phyloP scores from a whole-genome alignment of 2,329 filamentous ascomycete species.

The Monosporascus cannonballus region DNA sequence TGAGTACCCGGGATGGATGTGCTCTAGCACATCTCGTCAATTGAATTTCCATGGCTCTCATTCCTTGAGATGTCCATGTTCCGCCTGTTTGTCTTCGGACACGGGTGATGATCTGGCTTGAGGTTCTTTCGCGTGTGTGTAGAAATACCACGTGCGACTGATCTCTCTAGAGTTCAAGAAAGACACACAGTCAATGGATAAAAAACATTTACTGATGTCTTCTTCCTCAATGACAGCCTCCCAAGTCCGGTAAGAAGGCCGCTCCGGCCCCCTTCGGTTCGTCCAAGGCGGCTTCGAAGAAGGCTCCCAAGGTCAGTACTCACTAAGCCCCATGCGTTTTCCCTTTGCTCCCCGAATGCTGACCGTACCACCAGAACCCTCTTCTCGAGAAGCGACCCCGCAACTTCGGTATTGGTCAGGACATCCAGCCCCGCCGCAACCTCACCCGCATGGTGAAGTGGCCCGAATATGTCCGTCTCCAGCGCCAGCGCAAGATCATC shows the following conservation, averaged over 20 bases:
- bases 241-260: conserved; percentile 96
- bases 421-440: conserved; percentile 95
- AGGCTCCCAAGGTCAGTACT: conserved; percentile 84
- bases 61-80: conserved; percentile 30
- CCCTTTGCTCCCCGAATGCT: conserved; percentile 9
- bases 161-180: conserved; percentile 92
- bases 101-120: conserved; percentile 61
- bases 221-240: conserved; percentile 99
- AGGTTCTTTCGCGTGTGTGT: conserved; percentile 38
- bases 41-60: conserved; percentile 21
- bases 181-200: conserved; percentile 60
- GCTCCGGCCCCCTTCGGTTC: conserved; percentile 94
- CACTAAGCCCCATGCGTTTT: conserved; percentile 2
- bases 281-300: conserved; percentile 88
- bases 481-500: conserved; percentile 92
- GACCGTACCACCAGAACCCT: conserved; percentile 66
- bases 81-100: conserved; percentile 38
- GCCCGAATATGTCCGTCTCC: conserved; percentile 98
- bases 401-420: conserved; percentile 98
- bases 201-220: conserved; percentile 88
- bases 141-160: conserved; percentile 45
- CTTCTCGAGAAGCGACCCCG: conserved; percentile 96
- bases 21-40: conserved; percentile 22
- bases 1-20: conserved; percentile 26
- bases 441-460: conserved; percentile 98